Conservation (phyloP, 2,329 filamentous ascomycete genomes). For the Talaromyces islandicus region DNA sequence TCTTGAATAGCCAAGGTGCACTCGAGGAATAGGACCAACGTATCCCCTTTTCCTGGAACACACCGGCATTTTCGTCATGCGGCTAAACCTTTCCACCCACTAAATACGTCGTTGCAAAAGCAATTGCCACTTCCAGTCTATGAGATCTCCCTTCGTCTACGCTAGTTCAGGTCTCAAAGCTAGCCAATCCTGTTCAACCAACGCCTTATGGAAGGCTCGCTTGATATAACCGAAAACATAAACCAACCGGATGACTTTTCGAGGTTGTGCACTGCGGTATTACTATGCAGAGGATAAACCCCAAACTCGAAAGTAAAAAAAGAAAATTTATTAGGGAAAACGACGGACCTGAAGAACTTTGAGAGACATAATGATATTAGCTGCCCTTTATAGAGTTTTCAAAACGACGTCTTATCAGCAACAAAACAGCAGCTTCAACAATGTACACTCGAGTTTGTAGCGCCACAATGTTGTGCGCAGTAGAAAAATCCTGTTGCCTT, state of each 20-base stretch:
- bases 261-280: background rate
- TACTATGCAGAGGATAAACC: background rate
- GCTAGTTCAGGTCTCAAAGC: background rate
- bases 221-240: background rate
- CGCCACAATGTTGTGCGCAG: background rate
- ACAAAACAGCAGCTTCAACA: background rate
- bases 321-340: background rate
- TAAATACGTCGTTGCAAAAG: background rate
- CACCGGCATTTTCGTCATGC: too few species aligned
- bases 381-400: background rate
- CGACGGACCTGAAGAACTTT: background rate
- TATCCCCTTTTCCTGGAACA: too few species aligned
- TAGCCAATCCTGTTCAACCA: background rate
- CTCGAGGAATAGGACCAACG: too few species aligned
- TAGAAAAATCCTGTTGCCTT: background rate
- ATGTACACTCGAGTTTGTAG: background rate
- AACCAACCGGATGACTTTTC: background rate
- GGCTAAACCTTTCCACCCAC: too few species aligned
- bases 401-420: background rate
- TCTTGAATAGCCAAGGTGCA: background rate
- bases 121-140: background rate
- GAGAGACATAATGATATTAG: background rate
- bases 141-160: background rate
- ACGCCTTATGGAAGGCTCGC: background rate
- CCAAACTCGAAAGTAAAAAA: background rate